Percentiles rank a stretch among this genome's conserved stretches.
Conservation (phyloP, 257 asterid genomes). For the Solanum lignicaule region DNA sequence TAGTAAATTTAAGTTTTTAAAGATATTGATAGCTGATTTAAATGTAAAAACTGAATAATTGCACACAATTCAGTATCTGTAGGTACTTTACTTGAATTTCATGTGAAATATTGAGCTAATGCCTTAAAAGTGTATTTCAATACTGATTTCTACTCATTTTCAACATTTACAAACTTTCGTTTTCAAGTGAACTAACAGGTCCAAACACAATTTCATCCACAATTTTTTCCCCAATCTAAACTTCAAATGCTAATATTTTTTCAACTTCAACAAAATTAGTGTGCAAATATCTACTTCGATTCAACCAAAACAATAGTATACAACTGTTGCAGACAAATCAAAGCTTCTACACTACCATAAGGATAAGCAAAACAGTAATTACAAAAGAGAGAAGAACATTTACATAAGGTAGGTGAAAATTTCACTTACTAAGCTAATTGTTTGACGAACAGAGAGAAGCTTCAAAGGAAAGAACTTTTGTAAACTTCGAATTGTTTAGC, state of each 20-base stretch:
- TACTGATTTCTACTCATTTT: not conserved
- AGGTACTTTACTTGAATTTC: not conserved
- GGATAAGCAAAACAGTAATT: not conserved
- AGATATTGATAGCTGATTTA: not conserved
- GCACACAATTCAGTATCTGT: not conserved
- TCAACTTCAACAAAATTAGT: not conserved
- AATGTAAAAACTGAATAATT: not conserved
- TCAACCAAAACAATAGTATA: not conserved
- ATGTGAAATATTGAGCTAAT: not conserved
- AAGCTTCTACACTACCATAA: not conserved
- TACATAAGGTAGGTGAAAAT: not conserved
- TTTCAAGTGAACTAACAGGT: not conserved
- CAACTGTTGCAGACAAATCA: not conserved
- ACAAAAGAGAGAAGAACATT: not conserved
- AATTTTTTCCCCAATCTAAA: not conserved
- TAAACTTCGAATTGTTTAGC: constrained; percentile 43
- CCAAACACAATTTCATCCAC: not conserved
- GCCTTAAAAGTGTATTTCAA: not conserved
- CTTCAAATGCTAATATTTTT: not conserved
- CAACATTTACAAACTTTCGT: not conserved
- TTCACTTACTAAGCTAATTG: not conserved
- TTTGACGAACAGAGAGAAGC: not conserved
- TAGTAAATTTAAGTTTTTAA: not conserved
- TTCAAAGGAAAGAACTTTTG: constrained; percentile 34
- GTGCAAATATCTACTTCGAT: not conserved